Percentiles rank a stretch among this genome's conserved stretches.
Evolutionary conservation across 495 filamentous ascomycete species (phyloP).

Genomic region (Hypomontagnella submonticulosa): DNA sequence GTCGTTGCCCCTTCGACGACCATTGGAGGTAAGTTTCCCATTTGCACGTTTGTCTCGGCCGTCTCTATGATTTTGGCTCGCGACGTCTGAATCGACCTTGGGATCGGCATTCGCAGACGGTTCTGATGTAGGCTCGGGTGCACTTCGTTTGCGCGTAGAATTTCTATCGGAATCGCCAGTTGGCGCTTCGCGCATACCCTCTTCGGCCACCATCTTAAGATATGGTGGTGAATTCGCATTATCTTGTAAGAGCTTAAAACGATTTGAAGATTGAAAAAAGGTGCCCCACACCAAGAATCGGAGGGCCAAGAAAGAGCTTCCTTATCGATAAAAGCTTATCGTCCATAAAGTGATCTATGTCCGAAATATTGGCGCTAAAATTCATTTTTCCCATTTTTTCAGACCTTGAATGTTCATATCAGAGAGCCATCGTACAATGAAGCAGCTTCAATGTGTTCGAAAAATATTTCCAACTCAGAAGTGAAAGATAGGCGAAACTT

Average conservation of each 20-base stretch:
- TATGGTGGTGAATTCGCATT: conserved; percentile 32
- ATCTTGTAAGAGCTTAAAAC: background rate
- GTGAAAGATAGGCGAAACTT: too few species aligned
- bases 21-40: conserved; percentile 34
- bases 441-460: too few species aligned
- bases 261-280: conserved; percentile 13
- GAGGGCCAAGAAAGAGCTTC: too few species aligned
- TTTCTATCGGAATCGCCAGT: background rate
- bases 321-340: conserved; percentile 32
- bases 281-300: background rate
- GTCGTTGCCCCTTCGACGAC: conserved; percentile 29
- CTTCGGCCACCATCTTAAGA: conserved; percentile 35
- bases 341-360: too few species aligned
- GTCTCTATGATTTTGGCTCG: conserved; percentile 23
- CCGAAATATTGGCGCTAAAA: too few species aligned
- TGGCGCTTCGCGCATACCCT: conserved; percentile 14
- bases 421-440: too few species aligned
- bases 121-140: conserved; percentile 5
- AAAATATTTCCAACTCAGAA: too few species aligned
- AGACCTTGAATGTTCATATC: too few species aligned
- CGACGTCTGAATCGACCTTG: conserved; percentile 20
- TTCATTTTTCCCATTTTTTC: too few species aligned
- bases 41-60: conserved; percentile 14
- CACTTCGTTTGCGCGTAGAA: background rate
- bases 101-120: conserved; percentile 15